Evolutionary conservation across 164 flowering plant species (phyloP), one percentile per base, ranked within the genome.

Genomic region (Vitis rupestris): DNA sequence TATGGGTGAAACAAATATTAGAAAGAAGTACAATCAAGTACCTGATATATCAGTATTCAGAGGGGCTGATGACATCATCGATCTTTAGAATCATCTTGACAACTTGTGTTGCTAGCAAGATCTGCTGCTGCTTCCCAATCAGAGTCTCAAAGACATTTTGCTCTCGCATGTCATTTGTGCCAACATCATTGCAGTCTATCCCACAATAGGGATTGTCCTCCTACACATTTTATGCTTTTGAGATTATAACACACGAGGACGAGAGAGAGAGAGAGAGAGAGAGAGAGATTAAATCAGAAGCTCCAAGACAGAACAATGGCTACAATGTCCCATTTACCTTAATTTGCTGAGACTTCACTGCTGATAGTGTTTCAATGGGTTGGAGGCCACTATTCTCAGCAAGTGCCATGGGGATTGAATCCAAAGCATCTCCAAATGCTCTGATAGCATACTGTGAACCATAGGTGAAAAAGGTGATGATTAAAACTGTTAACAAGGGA

Each of bases 341-440:
- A 66, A 91, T 81, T 77, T 96, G 99, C 85, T 96, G 99, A 77
- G 91, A 75, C 74, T 93, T 96, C 60, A 96, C 98, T 1, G 94
- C 97, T 56, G 98, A 87, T 16, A 96, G 79, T 53, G 98, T 96
- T 72, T 93, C 98, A 74, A 96, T 96, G 11, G 98, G 95, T 72
- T 91, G 98, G 61, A 96, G 95, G 14, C 99, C 99, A 77, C 98
- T 93, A 72, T 96, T 96, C 79, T 96, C 99, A 2, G 99, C 98
- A 56, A 96, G 89, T 14, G 98, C 99, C 97, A 93, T 93, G 2
- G 99, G 98, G 60, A 96, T 59, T 15, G 90, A 37, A 71, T 96
- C 99, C 80, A 96, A 79, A 67, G 99, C 98, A 87, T 96, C 98
- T 2, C 97, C 97, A 74, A 93, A 96, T 53, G 90, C 90, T 84